phyloP scores from a whole-genome alignment of 2,329 filamentous ascomycete species.

The Hortaea werneckii region DNA sequence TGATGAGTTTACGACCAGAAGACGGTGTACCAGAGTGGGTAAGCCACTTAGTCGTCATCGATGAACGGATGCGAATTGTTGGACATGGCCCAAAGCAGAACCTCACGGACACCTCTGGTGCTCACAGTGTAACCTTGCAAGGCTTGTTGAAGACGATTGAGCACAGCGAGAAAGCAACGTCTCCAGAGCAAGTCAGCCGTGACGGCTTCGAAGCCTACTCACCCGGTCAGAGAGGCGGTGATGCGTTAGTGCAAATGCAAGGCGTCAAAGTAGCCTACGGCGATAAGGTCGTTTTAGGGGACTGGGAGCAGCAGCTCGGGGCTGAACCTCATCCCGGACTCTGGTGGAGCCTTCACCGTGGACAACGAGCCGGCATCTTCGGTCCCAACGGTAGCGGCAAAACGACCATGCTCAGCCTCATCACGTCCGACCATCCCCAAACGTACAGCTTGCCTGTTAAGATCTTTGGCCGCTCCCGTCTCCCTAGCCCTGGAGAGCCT shows the following conservation, averaged over 20 bases:
- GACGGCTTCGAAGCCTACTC: constrained; percentile 20
- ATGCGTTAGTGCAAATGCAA: constrained; percentile 75
- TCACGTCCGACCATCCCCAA: constrained; percentile 93
- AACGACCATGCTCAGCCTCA: constrained; percentile 82
- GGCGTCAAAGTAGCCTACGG: constrained; percentile 76
- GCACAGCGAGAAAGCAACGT: constrained; percentile 1
- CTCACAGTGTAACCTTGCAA: neutral
- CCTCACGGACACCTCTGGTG: constrained; percentile 37
- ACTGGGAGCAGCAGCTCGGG: constrained; percentile 56
- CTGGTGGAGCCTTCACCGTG: constrained; percentile 71
- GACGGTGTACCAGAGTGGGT: constrained; percentile 86
- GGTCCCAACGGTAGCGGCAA: constrained; percentile 92
- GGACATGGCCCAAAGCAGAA: constrained; percentile 55
- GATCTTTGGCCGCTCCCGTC: constrained; percentile 70
- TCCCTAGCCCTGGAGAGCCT: constrained; percentile 60
- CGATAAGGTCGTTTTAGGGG: constrained; percentile 64
- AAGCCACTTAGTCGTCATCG: constrained; percentile 67
- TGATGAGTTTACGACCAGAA: constrained; percentile 72
- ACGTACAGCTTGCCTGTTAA: constrained; percentile 81
- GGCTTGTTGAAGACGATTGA: constrained; percentile 1
- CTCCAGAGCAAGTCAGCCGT: constrained; percentile 12
- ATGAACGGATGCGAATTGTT: constrained; percentile 54
- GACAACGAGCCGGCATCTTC: constrained; percentile 85
- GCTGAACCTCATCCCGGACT: constrained; percentile 48
- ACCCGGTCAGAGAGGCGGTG: constrained; percentile 36